These are phyloP conservation scores for Lycium barbarum DNA, from an alignment of 257 asterid species.

Conservation along the genomic window DNA sequence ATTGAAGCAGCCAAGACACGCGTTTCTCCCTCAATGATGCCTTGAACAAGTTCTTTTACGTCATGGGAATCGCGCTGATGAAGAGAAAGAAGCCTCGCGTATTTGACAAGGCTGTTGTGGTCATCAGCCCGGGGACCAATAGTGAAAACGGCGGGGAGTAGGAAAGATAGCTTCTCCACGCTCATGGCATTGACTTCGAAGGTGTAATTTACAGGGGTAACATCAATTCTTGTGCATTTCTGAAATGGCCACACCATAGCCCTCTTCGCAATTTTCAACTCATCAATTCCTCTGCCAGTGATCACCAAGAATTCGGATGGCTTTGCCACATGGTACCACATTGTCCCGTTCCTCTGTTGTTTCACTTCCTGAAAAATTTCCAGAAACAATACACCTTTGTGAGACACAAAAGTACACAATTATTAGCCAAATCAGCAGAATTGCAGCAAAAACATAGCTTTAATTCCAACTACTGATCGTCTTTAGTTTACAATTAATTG, in stretches of 20 bases:
- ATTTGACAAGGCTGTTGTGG: slow-evolving; percentile 47
- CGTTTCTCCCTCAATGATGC: slow-evolving; percentile 74
- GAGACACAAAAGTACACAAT: background rate
- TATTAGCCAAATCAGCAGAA: slow-evolving; percentile 12
- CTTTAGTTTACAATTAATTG: background rate
- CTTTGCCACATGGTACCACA: slow-evolving; percentile 44
- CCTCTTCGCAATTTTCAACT: slow-evolving; percentile 60
- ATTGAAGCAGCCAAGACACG: slow-evolving; percentile 70
- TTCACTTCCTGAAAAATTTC: slow-evolving; percentile 1
- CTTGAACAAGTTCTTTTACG: slow-evolving; percentile 64
- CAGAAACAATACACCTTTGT: background rate
- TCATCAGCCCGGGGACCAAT: slow-evolving; percentile 64
- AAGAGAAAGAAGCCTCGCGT: slow-evolving; percentile 63
- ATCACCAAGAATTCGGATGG: slow-evolving; percentile 74
- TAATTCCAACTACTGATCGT: background rate
- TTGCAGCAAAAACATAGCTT: background rate
- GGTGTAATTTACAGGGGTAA: slow-evolving; percentile 69
- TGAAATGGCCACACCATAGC: slow-evolving; percentile 68
- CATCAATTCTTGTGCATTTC: slow-evolving; percentile 45
- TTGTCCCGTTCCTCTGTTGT: slow-evolving; percentile 21
- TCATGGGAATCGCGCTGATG: slow-evolving; percentile 62
- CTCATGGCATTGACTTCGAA: slow-evolving; percentile 83
- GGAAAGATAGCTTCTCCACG: slow-evolving; percentile 70
- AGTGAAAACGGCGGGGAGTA: slow-evolving; percentile 82
- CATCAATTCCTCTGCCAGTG: slow-evolving; percentile 58